phyloP scores from a whole-genome alignment of 148 eudicot genomes.

The Amaranthus hypochondriacus region DNA sequence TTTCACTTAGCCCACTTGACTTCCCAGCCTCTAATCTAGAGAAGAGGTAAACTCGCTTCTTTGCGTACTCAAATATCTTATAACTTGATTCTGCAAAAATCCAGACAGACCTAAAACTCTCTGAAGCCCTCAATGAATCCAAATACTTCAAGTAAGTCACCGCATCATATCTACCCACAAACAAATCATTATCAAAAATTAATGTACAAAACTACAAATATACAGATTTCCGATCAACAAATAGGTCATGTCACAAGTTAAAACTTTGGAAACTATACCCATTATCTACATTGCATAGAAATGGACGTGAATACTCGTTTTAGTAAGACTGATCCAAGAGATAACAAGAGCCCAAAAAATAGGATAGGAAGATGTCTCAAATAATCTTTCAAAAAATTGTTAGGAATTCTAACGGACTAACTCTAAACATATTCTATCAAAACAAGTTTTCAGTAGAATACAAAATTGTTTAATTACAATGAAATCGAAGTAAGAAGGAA shows the following conservation, averaged over 20 bases:
- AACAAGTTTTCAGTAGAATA: too few relatives aligned
- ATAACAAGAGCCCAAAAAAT: too few relatives aligned
- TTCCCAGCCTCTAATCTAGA: constrained; percentile 47
- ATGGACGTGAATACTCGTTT: too few relatives aligned
- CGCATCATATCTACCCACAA: constrained; percentile 77
- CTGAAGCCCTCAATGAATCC: constrained; percentile 96
- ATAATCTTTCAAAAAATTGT: too few relatives aligned
- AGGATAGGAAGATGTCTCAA: too few relatives aligned
- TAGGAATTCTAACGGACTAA: too few relatives aligned
- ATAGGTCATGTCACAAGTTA: not conserved
- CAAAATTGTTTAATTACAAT: too few relatives aligned
- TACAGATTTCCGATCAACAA: not conserved
- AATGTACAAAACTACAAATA: not conserved
- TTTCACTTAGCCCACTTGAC: constrained; percentile 33
- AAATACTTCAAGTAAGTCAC: constrained; percentile 96
- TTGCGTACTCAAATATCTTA: constrained; percentile 93
- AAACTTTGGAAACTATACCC: not conserved
- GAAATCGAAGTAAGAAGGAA: too few relatives aligned
- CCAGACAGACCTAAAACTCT: constrained; percentile 99
- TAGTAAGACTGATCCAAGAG: too few relatives aligned
- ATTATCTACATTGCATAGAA: not conserved
- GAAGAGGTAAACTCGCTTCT: constrained; percentile 83
- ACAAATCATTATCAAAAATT: not conserved
- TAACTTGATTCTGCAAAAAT: constrained; percentile 94
- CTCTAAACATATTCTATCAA: too few relatives aligned